A percentile compares a stretch with the other conserved stretches of the same genome.
phyloP scores from a whole-genome alignment of 2,329 filamentous ascomycete genomes.

The Fusarium sp. region DNA sequence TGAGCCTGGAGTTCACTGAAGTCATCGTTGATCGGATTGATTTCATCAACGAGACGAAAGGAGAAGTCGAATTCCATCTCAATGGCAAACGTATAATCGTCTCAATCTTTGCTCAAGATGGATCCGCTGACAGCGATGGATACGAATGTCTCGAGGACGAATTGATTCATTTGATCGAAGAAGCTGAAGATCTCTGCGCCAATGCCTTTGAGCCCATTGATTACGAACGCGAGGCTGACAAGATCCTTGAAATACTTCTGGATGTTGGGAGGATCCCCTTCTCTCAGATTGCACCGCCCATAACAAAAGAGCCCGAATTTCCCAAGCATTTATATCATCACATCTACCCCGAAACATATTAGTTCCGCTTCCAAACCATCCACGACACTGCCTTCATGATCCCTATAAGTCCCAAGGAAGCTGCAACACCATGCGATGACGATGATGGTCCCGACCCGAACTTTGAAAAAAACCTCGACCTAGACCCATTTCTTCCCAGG shows the following conservation, averaged over 20 bases:
- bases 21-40: background rate
- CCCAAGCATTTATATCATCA: background rate
- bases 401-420: background rate
- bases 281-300: slow-evolving; percentile 4
- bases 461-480: background rate
- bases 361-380: slow-evolving; percentile 11
- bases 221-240: slow-evolving; percentile 1
- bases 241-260: slow-evolving; percentile 1
- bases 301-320: background rate
- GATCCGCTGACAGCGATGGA: accelerated
- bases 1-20: background rate
- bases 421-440: background rate
- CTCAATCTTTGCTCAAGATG: accelerated
- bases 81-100: background rate
- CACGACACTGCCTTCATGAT: background rate
- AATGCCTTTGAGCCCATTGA: too few species aligned
- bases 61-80: background rate
- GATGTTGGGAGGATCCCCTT: background rate
- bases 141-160: background rate
- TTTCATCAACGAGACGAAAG: background rate
- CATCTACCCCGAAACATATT: background rate
- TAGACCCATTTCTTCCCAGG: background rate
- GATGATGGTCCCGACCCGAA: background rate
- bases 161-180: background rate
- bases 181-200: background rate